A percentile compares a stretch with the other conserved stretches of the same genome.
phyloP scores from a whole-genome alignment of 139 green algal species.

The Chlorella sp. region DNA sequence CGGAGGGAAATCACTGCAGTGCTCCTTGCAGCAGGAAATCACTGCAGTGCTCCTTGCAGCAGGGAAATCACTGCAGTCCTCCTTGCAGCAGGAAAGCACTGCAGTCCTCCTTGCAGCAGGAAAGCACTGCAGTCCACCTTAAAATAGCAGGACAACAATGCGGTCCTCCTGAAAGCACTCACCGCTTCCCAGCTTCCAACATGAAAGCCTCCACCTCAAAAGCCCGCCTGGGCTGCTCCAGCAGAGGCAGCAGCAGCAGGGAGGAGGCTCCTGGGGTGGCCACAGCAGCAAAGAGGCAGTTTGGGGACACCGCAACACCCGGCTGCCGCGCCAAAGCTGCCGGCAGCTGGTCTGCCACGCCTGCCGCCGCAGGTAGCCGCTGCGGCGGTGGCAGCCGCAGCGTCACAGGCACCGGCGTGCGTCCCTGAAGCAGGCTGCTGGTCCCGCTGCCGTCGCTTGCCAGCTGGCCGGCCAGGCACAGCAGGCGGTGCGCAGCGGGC shows the following conservation, averaged over 20 bases:
- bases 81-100: too few species aligned
- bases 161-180: neutral
- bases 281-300: constrained; percentile 17
- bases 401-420: neutral
- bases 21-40: too few species aligned
- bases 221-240: neutral
- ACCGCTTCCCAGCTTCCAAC: constrained; percentile 20
- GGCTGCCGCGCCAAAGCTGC: neutral
- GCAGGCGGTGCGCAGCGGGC: neutral
- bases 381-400: neutral
- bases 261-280: neutral
- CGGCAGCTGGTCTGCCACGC: neutral
- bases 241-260: constrained; percentile 12
- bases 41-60: too few species aligned
- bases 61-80: too few species aligned
- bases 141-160: too few species aligned
- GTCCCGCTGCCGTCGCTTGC: neutral
- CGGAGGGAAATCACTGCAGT: too few species aligned
- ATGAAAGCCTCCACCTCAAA: neutral
- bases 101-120: too few species aligned
- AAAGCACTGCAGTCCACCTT: too few species aligned
- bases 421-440: neutral
- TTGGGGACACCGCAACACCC: neutral
- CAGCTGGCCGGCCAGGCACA: neutral
- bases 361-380: too few species aligned